Conservation (phyloP, 495 filamentous ascomycete genomes). For the Cairneyella variabilis region DNA sequence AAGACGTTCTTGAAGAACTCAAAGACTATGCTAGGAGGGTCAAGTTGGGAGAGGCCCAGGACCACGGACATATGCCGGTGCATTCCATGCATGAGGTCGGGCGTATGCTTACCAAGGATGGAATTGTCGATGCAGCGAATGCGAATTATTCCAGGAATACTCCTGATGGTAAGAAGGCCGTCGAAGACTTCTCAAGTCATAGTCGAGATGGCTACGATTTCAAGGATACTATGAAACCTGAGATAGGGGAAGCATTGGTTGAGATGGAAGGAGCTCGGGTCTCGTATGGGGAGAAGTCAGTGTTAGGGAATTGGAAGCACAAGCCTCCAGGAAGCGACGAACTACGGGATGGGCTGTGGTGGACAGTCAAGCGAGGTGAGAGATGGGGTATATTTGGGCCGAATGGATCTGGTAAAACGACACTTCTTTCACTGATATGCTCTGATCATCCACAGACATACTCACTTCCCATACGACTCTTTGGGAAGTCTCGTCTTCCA, state of each 20-base stretch:
- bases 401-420: conserved; percentile 91
- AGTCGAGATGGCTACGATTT: conserved; percentile 27
- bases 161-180: background rate
- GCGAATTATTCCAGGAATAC: background rate
- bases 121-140: conserved; percentile 31
- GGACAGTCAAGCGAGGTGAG: conserved; percentile 78
- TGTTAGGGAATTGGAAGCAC: conserved; percentile 77
- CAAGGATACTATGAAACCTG: conserved; percentile 11
- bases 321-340: conserved; percentile 35
- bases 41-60: conserved; percentile 25
- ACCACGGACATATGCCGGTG: conserved; percentile 37
- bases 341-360: conserved; percentile 60
- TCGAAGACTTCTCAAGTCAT: no score
- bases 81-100: conserved; percentile 49
- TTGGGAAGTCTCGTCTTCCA: conserved; percentile 77
- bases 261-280: conserved; percentile 83
- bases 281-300: conserved; percentile 70
- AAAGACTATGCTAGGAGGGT: conserved; percentile 37
- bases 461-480: conserved; percentile 78
- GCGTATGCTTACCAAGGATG: conserved; percentile 38
- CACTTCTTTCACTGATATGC: conserved; percentile 83
- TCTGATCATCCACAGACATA: conserved; percentile 96
- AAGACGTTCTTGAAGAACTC: conserved; percentile 45
- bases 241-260: conserved; percentile 59
- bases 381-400: conserved; percentile 90